Evolutionary conservation across 768 basidiomycete species (phyloP), one percentile per base, ranked within the genome.

Genomic region (Strobilomyces echinocephalus): DNA sequence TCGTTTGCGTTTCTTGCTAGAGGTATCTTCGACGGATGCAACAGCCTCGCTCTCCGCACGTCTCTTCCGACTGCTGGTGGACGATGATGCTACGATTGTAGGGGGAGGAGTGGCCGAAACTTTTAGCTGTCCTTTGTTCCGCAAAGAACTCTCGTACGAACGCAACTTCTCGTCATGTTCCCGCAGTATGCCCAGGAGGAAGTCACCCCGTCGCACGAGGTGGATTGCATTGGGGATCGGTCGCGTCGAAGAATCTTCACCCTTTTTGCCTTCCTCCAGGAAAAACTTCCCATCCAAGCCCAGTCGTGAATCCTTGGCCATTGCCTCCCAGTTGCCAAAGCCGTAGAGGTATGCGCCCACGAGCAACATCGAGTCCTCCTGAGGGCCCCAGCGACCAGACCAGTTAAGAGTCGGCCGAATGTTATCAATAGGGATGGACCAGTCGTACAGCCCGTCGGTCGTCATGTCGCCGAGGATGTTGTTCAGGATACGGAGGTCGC

Each of bases 171-270:
- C 92, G 64, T 91, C 85, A 72, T 92, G 85, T 70, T 95, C 93
- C 48, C 85, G 83, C 62, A 95, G 74, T 58, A 91, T 76, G 54
- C 88, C 76, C 56, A 93, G 76, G 54, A 98, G 81, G 73, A 94
- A 99, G 71, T 98, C 97, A 36, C 95, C 95, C 49, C 97, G 83
- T 47, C 97, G 88, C 39, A 98, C 95, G 45, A 99, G 87, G 72
- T 99, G 97, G 56, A 99, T 97, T 30, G 97, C 92, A 63, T 95
- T 97, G 34, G 97, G 97, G 61, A 95, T 95, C 9, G 91, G 91
- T 64, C 91, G 82, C 59, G 81, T 88, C 15, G 88, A 78, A 36
- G 85, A 73, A 62, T 94, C 89, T 73, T 92, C 88, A 31, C 85
- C 87, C 71, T 97, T 95, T 76, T 97, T 98, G 62, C 88, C 91